Evolutionary conservation across 345 rosid species (phyloP), one percentile per base, ranked within the genome.

Genomic region (Punica granatum): DNA sequence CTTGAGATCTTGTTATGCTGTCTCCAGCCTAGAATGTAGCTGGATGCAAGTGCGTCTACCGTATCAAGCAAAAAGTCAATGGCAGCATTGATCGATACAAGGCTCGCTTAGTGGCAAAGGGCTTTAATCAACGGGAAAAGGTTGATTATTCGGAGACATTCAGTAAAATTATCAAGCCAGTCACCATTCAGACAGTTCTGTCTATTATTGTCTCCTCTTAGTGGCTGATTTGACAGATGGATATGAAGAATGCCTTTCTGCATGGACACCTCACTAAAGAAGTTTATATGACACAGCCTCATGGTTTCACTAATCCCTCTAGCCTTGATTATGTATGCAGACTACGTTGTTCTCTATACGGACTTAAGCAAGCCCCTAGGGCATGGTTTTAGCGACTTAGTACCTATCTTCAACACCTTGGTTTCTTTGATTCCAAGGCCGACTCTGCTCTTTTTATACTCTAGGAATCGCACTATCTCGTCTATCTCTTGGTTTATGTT

Each of bases 211-310:
- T 26, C 23, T 18, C 25, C 15, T 13, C 19, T 12, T 0, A 33
- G 21, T 65, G 58, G 59, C 13, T 21, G 1, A 43, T 65, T 30
- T 0, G 1, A 42, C 59, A 65, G 36, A 25, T 64, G 8, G 54
- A 64, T 42, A 46, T 42, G 18, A 11, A 12, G 39, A 64, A 64
- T 28, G 54, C 1, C 0, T 42, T 64, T n/a, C 14, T 64, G 42
- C 53, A 64, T 0, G 0, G 23, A 41, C 18, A 1, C 4, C 35
- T 42, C 12, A 21, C 25, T 12, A n/a, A 64, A 31, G 36, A 64
- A 64, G 67, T 64, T 65, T 65, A 65, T 31, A 65, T 65, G 68
- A 44, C n/a, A 23, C 68, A 21, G 26, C 31, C 8, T 2, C 58
- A 16, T 26, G 68, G 9, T 32, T 65, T 65, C 0, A 2, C 26